Percentiles rank a stretch among this genome's conserved stretches.
These are phyloP conservation scores for Apiotrichum siamense DNA, from an alignment of 1,284 basidiomycete species.

Conservation along the genomic window DNA sequence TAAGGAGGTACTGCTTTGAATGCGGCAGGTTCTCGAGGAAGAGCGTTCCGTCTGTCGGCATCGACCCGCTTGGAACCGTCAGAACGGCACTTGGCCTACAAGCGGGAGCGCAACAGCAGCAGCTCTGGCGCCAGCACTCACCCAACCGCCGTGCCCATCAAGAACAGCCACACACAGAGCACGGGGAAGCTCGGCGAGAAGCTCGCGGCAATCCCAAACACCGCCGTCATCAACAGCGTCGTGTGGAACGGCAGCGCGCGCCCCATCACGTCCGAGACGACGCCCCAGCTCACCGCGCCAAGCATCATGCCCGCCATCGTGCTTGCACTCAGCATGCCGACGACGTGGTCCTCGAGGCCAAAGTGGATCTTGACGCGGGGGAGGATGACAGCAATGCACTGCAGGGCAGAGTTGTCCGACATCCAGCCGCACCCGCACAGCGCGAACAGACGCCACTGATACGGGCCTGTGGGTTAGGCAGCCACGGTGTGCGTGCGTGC, in stretches of 20 bases:
- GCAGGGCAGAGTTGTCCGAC: slow-evolving; percentile 47
- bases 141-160: slow-evolving; percentile 78
- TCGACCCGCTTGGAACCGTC: no score
- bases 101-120: no score
- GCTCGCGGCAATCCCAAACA: slow-evolving; percentile 80
- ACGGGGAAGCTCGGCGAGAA: slow-evolving; percentile 65
- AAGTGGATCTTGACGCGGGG: slow-evolving; percentile 87
- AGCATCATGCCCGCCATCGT: slow-evolving; percentile 74
- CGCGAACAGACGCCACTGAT: slow-evolving; percentile 20
- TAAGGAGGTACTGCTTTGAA: slow-evolving; percentile 84
- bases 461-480: slow-evolving; percentile 34
- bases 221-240: slow-evolving; percentile 79
- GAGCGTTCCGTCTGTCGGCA: slow-evolving; percentile 94
- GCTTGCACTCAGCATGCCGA: slow-evolving; percentile 30
- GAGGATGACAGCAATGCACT: slow-evolving; percentile 67
- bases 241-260: slow-evolving; percentile 84
- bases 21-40: slow-evolving; percentile 91
- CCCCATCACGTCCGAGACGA: slow-evolving; percentile 77
- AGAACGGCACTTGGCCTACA: no score
- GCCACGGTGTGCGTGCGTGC: no score
- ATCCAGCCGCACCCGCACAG: slow-evolving; percentile 77
- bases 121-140: slow-evolving; percentile 17
- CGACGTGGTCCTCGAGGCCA: slow-evolving; percentile 41
- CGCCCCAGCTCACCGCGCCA: slow-evolving; percentile 87
- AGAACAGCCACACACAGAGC: slow-evolving; percentile 74